Percentiles rank a stretch among this genome's conserved stretches.
Evolutionary conservation across 768 basidiomycete species (phyloP).

Genomic region (Mycena latifolia): DNA sequence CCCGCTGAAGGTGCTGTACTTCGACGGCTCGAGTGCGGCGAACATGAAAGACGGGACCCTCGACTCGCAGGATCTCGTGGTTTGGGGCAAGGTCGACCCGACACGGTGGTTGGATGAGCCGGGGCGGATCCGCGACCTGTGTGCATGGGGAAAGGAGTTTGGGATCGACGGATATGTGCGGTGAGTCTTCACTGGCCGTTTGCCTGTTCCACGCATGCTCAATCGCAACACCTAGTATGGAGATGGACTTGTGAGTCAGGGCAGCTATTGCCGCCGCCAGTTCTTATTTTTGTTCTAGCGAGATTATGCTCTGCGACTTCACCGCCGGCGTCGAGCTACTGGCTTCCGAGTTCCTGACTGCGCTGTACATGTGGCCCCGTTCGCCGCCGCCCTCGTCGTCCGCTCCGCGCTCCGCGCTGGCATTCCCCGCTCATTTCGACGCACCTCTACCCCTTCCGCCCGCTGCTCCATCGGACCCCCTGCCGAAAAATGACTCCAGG

Average conservation of each 20-base stretch:
- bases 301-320: slow-evolving; percentile 41
- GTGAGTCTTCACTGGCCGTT: too few relatives aligned
- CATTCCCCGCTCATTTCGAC: not conserved
- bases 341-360: not conserved
- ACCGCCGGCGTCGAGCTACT: slow-evolving; percentile 3
- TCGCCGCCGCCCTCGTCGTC: too few relatives aligned
- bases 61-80: slow-evolving; percentile 19
- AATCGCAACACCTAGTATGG: slow-evolving; percentile 7
- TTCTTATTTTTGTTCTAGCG: slow-evolving; percentile 37
- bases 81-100: slow-evolving; percentile 5
- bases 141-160: slow-evolving; percentile 11
- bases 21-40: slow-evolving; percentile 50
- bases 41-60: slow-evolving; percentile 16
- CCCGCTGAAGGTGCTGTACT: slow-evolving; percentile 61
- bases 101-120: slow-evolving; percentile 11
- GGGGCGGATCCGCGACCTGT: slow-evolving; percentile 44
- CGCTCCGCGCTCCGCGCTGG: too few relatives aligned
- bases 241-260: slow-evolving; percentile 50
- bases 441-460: too few relatives aligned
- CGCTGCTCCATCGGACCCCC: too few relatives aligned
- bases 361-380: not conserved
- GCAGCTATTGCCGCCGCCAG: slow-evolving; percentile 2
- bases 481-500: too few relatives aligned
- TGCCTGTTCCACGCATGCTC: too few relatives aligned
- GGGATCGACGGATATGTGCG: slow-evolving; percentile 36